Evolutionary conservation across 2,329 filamentous ascomycete genomes (phyloP).

Genomic region (Colletotrichum shisoi): DNA sequence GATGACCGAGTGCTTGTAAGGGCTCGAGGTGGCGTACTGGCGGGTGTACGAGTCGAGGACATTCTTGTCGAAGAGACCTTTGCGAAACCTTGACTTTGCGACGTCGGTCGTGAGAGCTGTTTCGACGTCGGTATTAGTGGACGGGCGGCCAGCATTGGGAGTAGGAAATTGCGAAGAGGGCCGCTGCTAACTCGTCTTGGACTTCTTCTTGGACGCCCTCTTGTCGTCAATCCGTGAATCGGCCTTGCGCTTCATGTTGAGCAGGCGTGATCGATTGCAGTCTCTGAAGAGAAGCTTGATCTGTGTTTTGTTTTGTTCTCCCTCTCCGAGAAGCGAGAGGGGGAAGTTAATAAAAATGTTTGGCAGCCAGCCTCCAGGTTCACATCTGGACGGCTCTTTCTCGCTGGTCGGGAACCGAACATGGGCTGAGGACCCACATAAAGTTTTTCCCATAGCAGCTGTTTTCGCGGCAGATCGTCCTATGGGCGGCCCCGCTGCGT

Average conservation of each 20-base stretch:
- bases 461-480: conserved; percentile 38
- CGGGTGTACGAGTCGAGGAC: conserved; percentile 67
- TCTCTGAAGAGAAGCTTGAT: not conserved
- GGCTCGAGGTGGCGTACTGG: conserved; percentile 69
- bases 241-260: conserved; percentile 68
- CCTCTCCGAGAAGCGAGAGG: not conserved
- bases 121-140: conserved; percentile 33
- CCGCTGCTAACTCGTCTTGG: conserved; percentile 56
- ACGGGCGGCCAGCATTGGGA: conserved; percentile 11
- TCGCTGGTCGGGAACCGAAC: conserved; percentile 25
- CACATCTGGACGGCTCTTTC: conserved; percentile 9
- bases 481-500: conserved; percentile 27
- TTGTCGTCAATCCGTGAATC: conserved; percentile 55
- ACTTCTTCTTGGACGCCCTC: conserved; percentile 61
- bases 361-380: conserved; percentile 15
- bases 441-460: conserved; percentile 34
- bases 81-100: conserved; percentile 67
- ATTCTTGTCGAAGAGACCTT: conserved; percentile 69
- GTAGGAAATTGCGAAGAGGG: not conserved
- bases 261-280: conserved; percentile 2
- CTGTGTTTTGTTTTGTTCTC: too few relatives aligned
- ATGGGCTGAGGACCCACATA: conserved; percentile 38
- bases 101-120: conserved; percentile 59
- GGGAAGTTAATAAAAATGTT: not conserved
- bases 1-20: conserved; percentile 95